Conservation (phyloP, 2,329 filamentous ascomycete species). For the Hymenoscyphus occultus region DNA sequence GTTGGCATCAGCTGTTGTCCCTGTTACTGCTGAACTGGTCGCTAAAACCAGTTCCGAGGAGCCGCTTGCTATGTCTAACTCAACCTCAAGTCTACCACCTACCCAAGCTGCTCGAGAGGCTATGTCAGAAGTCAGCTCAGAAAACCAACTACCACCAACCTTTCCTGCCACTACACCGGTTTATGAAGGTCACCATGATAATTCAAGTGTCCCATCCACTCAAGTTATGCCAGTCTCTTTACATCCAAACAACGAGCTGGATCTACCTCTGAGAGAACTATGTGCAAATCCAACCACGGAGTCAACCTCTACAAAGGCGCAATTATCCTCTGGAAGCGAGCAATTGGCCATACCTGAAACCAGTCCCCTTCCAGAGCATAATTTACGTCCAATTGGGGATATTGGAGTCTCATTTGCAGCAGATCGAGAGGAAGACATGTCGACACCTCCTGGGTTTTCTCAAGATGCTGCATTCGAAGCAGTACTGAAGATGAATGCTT, state of each 20-base stretch:
- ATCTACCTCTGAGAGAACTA: constrained; percentile 22
- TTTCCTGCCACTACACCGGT: no score
- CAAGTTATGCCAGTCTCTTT: neutral
- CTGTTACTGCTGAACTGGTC: neutral
- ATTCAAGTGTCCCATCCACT: neutral
- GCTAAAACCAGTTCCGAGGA: neutral
- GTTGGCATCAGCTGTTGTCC: neutral
- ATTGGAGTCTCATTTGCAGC: constrained; percentile 29
- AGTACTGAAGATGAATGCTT: neutral
- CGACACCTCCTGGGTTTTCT: constrained; percentile 30
- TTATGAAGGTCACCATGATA: no score
- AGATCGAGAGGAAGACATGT: constrained; percentile 19
- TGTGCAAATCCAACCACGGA: constrained; percentile 14
- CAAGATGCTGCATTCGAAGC: constrained; percentile 29
- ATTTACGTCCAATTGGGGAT: constrained; percentile 29
- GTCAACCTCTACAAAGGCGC: neutral
- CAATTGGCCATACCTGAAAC: constrained; percentile 33
- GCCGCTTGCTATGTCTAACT: neutral
- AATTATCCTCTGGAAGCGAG: neutral
- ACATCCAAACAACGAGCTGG: neutral
- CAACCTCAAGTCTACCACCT: neutral
- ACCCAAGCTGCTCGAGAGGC: neutral
- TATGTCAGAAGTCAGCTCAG: neutral
- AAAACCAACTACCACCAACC: no score
- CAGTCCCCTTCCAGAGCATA: constrained; percentile 26